These are phyloP conservation scores for Aphanomyces stellatus DNA, from an alignment of 352 stramenopile genomes.

Conservation along the genomic window DNA sequence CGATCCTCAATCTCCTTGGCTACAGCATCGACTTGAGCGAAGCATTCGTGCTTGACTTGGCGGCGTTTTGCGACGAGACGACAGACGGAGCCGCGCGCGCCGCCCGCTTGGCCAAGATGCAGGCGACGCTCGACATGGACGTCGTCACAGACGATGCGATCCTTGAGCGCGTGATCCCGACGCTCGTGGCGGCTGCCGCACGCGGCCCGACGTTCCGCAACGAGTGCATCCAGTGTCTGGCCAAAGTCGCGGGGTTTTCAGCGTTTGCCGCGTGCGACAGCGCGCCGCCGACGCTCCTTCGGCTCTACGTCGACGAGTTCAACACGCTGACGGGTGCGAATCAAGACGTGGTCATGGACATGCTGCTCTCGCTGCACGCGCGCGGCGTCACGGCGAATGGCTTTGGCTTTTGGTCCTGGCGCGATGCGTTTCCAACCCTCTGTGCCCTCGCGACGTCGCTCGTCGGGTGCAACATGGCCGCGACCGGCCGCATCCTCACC, in stretches of 20 bases:
- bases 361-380: not conserved
- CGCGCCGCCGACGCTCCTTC: not conserved
- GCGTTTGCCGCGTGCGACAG: not conserved
- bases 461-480: not conserved
- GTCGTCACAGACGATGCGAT: slow-evolving; percentile 2
- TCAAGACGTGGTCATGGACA: not conserved
- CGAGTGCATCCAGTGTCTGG: slow-evolving; percentile 45
- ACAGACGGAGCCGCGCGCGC: not conserved
- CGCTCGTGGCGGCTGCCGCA: not conserved
- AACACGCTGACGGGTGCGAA: not conserved
- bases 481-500: not conserved
- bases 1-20: slow-evolving; percentile 52
- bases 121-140: not conserved
- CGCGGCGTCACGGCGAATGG: not conserved
- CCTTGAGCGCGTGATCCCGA: not conserved
- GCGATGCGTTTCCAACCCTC: not conserved
- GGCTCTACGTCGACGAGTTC: not conserved
- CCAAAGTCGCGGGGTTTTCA: slow-evolving; percentile 46
- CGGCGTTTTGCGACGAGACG: slow-evolving; percentile 23
- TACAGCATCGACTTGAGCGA: slow-evolving; percentile 63
- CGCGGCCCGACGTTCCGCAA: slow-evolving; percentile 10
- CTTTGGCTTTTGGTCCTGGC: slow-evolving; percentile 11
- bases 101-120: not conserved
- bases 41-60: slow-evolving; percentile 42
- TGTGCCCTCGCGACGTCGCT: not conserved